phyloP scores from a whole-genome alignment of 2,329 filamentous ascomycete species.

The Didymella sp. region DNA sequence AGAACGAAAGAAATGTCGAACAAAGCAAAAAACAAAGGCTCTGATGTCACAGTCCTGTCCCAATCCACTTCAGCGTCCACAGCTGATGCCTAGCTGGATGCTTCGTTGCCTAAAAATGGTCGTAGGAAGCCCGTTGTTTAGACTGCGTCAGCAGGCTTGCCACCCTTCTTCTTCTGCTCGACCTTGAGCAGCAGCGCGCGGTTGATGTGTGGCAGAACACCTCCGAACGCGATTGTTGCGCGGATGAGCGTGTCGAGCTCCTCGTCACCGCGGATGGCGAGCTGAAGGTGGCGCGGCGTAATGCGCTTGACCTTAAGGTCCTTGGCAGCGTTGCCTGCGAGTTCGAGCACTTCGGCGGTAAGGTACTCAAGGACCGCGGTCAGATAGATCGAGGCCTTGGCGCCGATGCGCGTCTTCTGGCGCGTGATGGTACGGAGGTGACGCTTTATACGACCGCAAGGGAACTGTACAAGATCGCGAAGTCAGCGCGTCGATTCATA shows the following conservation, averaged over 20 bases:
- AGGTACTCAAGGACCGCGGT: slow-evolving; percentile 98
- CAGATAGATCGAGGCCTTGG: slow-evolving; percentile 97
- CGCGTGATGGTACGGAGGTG: slow-evolving; percentile 99
- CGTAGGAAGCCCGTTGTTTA: slow-evolving; percentile 22
- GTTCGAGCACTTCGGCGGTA: slow-evolving; percentile 95
- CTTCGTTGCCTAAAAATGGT: slow-evolving; percentile 8
- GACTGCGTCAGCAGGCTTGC: slow-evolving; percentile 55
- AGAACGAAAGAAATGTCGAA: slow-evolving; percentile 20
- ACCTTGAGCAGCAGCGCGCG: slow-evolving; percentile 94
- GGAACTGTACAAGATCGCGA: slow-evolving; percentile 70
- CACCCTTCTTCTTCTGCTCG: slow-evolving; percentile 97
- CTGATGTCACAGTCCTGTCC: slow-evolving; percentile 17
- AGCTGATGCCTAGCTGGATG: slow-evolving; percentile 6
- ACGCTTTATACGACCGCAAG: slow-evolving; percentile 99
- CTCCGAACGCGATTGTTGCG: slow-evolving; percentile 96
- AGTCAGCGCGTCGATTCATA: slow-evolving; percentile 37
- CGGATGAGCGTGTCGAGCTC: slow-evolving; percentile 97
- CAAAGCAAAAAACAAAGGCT: slow-evolving; percentile 30
- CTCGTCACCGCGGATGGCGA: slow-evolving; percentile 97
- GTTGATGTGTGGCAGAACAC: slow-evolving; percentile 99
- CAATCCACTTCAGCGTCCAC: neutral
- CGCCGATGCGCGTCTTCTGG: slow-evolving; percentile 99
- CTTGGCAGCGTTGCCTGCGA: slow-evolving; percentile 98
- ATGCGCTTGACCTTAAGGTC: slow-evolving; percentile 99
- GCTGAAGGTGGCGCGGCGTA: slow-evolving; percentile 94